These are phyloP conservation scores for Phytophthora brassicae DNA, from an alignment of 352 stramenopile genomes.

Conservation along the genomic window DNA sequence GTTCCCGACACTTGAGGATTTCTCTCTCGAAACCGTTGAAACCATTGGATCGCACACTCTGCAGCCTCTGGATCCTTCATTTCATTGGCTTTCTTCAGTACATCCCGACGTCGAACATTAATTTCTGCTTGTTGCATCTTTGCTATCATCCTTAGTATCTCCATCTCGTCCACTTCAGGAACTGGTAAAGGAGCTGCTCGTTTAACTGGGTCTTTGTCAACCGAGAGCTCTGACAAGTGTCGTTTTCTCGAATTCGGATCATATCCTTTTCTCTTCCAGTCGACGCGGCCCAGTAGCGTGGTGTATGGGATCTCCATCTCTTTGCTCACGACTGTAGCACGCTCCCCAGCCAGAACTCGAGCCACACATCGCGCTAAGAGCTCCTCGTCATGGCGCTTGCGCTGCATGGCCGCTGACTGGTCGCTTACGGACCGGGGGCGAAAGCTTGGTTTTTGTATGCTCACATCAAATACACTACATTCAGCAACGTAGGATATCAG, in stretches of 20 bases:
- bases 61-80: neutral
- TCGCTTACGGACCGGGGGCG: neutral
- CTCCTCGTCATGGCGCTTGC: conserved; percentile 19
- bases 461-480: neutral
- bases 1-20: conserved; percentile 16
- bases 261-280: conserved; percentile 23
- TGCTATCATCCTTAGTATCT: conserved; percentile 12
- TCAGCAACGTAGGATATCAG: conserved; percentile 5
- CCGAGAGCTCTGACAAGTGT: neutral
- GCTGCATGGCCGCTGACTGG: conserved; percentile 8
- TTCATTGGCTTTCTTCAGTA: conserved; percentile 15
- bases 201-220: neutral
- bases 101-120: conserved; percentile 19
- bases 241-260: conserved; percentile 10
- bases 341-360: conserved; percentile 16
- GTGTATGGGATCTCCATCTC: conserved; percentile 18
- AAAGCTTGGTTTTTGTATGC: neutral
- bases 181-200: neutral
- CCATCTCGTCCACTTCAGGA: conserved; percentile 4
- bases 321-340: conserved; percentile 11
- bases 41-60: conserved; percentile 23
- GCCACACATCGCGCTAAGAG: conserved; percentile 22
- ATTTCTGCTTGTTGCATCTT: conserved; percentile 16
- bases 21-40: conserved; percentile 22
- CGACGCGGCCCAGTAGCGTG: conserved; percentile 20